Conservation (phyloP, 1,284 basidiomycete species). For the Prillingera fragicola region DNA sequence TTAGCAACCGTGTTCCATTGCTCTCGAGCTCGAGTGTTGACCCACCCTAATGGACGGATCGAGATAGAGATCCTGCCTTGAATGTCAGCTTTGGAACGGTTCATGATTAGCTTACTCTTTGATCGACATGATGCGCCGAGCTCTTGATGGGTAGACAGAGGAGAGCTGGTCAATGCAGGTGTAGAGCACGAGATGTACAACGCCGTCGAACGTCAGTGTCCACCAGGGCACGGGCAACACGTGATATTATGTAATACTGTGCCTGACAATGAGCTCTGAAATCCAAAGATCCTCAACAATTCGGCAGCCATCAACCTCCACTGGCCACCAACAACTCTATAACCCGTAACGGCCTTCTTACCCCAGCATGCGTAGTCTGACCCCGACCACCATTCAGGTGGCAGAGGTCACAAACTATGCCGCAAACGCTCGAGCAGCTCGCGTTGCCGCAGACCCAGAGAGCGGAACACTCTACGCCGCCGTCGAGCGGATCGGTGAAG, state of each 20-base stretch:
- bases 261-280: background rate
- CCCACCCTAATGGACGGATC: constrained; percentile 87
- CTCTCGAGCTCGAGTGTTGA: no score
- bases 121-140: constrained; percentile 7
- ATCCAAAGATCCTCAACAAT: background rate
- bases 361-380: constrained; percentile 26
- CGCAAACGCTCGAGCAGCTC: constrained; percentile 8
- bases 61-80: constrained; percentile 60
- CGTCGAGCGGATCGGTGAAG: constrained; percentile 53
- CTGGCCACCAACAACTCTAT: background rate
- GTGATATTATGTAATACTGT: background rate
- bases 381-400: constrained; percentile 21
- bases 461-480: constrained; percentile 56
- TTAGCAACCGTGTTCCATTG: background rate
- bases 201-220: background rate
- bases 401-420: constrained; percentile 3
- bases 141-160: background rate
- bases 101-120: constrained; percentile 8
- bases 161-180: background rate
- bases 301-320: background rate
- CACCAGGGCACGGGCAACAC: background rate
- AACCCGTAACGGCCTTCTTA: background rate
- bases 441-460: constrained; percentile 58
- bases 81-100: background rate
- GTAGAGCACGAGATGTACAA: background rate